Evolutionary conservation across 441 rosid genomes (phyloP).

Genomic region (Gossypium davidsonii): DNA sequence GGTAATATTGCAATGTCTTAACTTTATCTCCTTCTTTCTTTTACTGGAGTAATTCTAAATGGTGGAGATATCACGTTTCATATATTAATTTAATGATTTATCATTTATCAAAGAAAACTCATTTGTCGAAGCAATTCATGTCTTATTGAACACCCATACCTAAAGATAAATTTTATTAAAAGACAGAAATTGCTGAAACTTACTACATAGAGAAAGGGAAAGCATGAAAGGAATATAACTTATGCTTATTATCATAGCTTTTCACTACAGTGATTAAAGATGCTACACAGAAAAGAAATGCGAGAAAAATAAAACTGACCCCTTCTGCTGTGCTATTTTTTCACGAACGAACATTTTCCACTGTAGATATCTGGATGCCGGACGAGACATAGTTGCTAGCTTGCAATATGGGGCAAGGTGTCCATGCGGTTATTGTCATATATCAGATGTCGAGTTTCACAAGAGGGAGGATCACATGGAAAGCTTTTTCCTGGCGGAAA

Average conservation of each 20-base stretch:
- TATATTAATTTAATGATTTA: too few species aligned
- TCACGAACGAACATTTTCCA: background rate
- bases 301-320: background rate
- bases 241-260: background rate
- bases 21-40: background rate
- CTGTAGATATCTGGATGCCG: constrained; percentile 81
- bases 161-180: background rate
- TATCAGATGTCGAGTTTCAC: constrained; percentile 88
- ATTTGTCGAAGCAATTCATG: background rate
- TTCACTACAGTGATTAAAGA: background rate
- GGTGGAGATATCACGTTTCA: background rate
- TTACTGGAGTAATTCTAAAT: background rate
- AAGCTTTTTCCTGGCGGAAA: constrained; percentile 98
- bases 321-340: background rate
- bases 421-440: constrained; percentile 94
- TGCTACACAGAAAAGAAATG: background rate
- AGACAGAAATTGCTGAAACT: background rate
- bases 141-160: background rate
- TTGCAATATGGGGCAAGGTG: constrained; percentile 96
- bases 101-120: background rate
- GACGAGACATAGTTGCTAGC: constrained; percentile 91
- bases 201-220: background rate
- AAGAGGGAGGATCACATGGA: constrained; percentile 94
- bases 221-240: background rate
- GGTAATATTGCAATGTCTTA: background rate